A percentile compares a stretch with the other conserved stretches of the same genome.
These are phyloP conservation scores for Leptographium lundbergii DNA, from an alignment of 2,329 filamentous ascomycete species.

Conservation along the genomic window DNA sequence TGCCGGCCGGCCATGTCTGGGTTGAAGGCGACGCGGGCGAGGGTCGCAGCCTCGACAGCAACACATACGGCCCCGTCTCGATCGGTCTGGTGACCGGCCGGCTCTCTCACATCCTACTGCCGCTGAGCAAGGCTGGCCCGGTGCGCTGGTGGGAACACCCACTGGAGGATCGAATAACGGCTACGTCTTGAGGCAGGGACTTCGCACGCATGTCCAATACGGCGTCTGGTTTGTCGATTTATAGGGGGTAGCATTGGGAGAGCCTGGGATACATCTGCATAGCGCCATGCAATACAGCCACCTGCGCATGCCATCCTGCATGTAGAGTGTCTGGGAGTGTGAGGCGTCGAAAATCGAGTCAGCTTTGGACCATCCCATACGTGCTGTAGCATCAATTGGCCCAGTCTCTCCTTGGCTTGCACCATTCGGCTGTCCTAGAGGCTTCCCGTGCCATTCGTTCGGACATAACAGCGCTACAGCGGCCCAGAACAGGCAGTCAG, in stretches of 20 bases:
- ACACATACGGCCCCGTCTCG: slow-evolving; percentile 77
- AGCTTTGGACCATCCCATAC: too few species aligned
- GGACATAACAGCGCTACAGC: neutral
- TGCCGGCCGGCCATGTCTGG: slow-evolving; percentile 85
- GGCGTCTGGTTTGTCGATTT: neutral
- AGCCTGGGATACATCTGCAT: neutral
- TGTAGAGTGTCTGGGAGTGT: too few species aligned
- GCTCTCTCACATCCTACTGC: slow-evolving; percentile 61
- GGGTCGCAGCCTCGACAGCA: slow-evolving; percentile 66
- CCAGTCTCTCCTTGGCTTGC: too few species aligned
- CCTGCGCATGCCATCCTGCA: too few species aligned
- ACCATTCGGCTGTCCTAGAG: neutral
- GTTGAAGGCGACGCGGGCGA: slow-evolving; percentile 78
- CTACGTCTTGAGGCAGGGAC: neutral
- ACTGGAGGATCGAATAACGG: slow-evolving; percentile 6
- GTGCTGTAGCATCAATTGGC: too few species aligned
- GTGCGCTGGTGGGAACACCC: slow-evolving; percentile 45
- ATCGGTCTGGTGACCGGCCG: slow-evolving; percentile 62
- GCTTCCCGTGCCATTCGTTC: neutral
- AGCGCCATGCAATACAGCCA: neutral
- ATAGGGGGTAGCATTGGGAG: neutral
- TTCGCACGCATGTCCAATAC: neutral
- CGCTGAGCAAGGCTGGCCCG: slow-evolving; percentile 44
- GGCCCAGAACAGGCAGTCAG: neutral
- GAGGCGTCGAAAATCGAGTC: too few species aligned